These are phyloP conservation scores for Yarrowia alimentaria DNA, from an alignment of 805 yeast genomes.

Conservation along the genomic window DNA sequence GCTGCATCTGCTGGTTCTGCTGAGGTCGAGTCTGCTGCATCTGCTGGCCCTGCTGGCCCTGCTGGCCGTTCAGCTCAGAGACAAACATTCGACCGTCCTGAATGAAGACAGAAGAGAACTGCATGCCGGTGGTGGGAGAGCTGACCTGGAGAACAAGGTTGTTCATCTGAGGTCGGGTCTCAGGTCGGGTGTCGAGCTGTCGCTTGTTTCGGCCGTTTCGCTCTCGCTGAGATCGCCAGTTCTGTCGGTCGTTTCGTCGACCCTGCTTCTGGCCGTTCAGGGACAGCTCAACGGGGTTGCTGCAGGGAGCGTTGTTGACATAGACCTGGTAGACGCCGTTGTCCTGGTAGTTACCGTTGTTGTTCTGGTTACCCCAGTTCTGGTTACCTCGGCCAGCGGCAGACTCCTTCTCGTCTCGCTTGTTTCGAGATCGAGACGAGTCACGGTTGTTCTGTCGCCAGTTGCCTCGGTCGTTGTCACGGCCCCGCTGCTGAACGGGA, in stretches of 20 bases:
- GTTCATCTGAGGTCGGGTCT: too few relatives aligned
- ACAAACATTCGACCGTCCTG: conserved; percentile 19
- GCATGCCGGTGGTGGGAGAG: neutral
- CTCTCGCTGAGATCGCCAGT: too few relatives aligned
- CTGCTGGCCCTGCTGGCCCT: neutral
- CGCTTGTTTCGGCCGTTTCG: conserved; percentile 1
- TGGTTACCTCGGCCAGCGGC: too few relatives aligned
- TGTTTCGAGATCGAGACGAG: too few relatives aligned
- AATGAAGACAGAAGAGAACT: conserved; percentile 16
- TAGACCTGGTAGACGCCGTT: conserved; percentile 15
- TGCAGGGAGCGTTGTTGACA: conserved; percentile 16
- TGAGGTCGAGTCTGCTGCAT: conserved; percentile 9
- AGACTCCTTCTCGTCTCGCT: too few relatives aligned
- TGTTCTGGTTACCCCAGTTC: neutral
- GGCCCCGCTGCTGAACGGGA: conserved; percentile 15
- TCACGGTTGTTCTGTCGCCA: too few relatives aligned
- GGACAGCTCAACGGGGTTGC: conserved; percentile 11
- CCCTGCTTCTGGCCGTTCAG: conserved; percentile 14
- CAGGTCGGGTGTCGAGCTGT: too few relatives aligned
- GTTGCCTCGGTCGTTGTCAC: neutral
- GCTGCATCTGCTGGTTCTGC: neutral
- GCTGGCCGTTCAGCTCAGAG: neutral
- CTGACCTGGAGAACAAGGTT: conserved; percentile 13
- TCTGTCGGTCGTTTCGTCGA: neutral
- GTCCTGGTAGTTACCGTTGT: too few relatives aligned